Percentiles rank a stretch among this genome's conserved stretches.
Conservation (phyloP, 2,329 filamentous ascomycete genomes). For the Ceratocystis huliohia region DNA sequence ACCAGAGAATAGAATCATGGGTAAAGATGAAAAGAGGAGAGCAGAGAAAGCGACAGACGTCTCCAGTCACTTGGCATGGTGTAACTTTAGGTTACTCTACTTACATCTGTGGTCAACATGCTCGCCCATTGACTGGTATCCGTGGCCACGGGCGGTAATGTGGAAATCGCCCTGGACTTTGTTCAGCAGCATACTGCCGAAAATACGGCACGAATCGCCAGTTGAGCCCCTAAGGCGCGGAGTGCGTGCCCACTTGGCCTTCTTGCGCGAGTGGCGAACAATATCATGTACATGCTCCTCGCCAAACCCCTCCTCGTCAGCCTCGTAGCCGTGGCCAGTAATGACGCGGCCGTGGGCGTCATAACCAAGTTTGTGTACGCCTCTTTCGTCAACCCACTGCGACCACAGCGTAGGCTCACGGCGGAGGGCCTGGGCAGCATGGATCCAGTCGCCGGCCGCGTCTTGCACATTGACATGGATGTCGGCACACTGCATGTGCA, state of each 20-base stretch:
- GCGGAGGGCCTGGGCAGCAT: conserved; percentile 61
- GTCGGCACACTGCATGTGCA: conserved; percentile 75
- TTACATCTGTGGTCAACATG: conserved; percentile 74
- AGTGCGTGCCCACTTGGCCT: conserved; percentile 61
- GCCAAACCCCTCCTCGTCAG: conserved; percentile 53
- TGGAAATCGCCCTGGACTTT: conserved; percentile 98
- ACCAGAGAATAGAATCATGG: conserved; percentile 18
- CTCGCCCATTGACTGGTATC: conserved; percentile 64
- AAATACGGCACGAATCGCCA: conserved; percentile 74
- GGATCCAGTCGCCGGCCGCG: conserved; percentile 79
- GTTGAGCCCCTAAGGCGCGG: conserved; percentile 46
- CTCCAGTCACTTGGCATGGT: too few relatives aligned
- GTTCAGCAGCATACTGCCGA: conserved; percentile 79
- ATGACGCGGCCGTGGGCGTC: conserved; percentile 43
- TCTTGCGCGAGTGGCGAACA: conserved; percentile 52
- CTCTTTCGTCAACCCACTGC: conserved; percentile 65
- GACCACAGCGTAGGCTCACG: conserved; percentile 69
- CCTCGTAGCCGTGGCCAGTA: conserved; percentile 42
- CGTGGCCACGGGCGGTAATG: conserved; percentile 87
- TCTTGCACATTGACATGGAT: conserved; percentile 97
- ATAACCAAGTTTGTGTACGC: conserved; percentile 47
- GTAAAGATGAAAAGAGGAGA: background rate
- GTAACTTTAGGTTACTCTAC: conserved; percentile 24
- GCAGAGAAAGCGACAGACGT: conserved; percentile 21
- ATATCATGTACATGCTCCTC: conserved; percentile 91